A percentile compares a stretch with the other conserved stretches of the same genome.
Evolutionary conservation across 2,329 filamentous ascomycete species (phyloP).

Genomic region (Aspergillus thermomutatus): DNA sequence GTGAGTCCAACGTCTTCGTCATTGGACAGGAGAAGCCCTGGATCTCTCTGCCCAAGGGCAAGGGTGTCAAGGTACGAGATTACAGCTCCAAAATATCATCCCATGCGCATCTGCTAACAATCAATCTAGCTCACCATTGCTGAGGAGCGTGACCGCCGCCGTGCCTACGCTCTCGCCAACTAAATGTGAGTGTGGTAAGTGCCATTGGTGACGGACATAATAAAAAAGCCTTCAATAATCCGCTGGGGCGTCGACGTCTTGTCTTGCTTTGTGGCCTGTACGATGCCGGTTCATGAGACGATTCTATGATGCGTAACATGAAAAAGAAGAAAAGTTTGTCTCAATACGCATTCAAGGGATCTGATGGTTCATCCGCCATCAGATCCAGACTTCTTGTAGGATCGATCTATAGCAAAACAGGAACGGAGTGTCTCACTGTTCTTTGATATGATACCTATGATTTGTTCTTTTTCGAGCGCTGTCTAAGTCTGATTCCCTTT

Average conservation of each 20-base stretch:
- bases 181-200: conserved; percentile 36
- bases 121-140: conserved; percentile 75
- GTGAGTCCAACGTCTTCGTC: conserved; percentile 99
- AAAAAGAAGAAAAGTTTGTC: conserved; percentile 20
- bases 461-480: conserved; percentile 23
- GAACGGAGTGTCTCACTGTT: conserved; percentile 24
- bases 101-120: conserved; percentile 16
- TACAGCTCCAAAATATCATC: background rate
- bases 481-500: conserved; percentile 9
- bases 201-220: conserved; percentile 19
- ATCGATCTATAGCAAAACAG: conserved; percentile 30
- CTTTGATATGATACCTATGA: conserved; percentile 32
- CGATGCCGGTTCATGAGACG: conserved; percentile 27
- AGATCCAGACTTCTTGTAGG: conserved; percentile 24
- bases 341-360: conserved; percentile 7
- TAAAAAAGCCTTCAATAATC: conserved; percentile 29
- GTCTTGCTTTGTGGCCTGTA: conserved; percentile 36
- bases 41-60: conserved; percentile 99
- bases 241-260: conserved; percentile 34
- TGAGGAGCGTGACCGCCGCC: conserved; percentile 97
- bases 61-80: conserved; percentile 81
- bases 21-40: conserved; percentile 98
- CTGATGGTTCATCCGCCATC: conserved; percentile 1
- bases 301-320: conserved; percentile 18
- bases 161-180: conserved; percentile 62